Evolutionary conservation across 306 rosid genomes (phyloP).

Genomic region (Lathyrus tuberosus): DNA sequence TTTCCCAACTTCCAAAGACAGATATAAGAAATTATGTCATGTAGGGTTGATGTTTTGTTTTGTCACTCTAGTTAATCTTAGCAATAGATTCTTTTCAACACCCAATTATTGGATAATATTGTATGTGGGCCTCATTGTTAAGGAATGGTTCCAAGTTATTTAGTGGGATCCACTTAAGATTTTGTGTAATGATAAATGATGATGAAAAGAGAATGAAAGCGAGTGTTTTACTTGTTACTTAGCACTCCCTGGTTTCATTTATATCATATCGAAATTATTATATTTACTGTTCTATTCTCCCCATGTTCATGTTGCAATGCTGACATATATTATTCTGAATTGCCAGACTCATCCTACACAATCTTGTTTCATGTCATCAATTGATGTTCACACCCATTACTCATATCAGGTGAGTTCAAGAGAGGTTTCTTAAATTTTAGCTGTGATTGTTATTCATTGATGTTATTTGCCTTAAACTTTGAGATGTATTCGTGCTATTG

Average conservation of each 20-base stretch:
- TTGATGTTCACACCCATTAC: constrained; percentile 96
- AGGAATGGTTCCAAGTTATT: neutral
- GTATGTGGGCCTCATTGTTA: neutral
- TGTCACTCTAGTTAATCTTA: constrained; percentile 13
- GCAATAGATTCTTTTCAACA: neutral
- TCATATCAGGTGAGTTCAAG: constrained; percentile 82
- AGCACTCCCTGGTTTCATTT: constrained; percentile 19
- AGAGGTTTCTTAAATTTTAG: constrained; percentile 29
- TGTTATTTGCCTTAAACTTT: constrained; percentile 31
- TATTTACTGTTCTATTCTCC: constrained; percentile 5
- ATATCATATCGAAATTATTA: constrained; percentile 6
- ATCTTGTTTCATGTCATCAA: constrained; percentile 98
- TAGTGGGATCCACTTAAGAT: neutral
- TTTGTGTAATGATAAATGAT: neutral
- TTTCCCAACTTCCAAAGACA: neutral
- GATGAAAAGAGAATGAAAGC: neutral
- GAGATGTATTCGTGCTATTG: constrained; percentile 29
- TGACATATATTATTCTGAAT: constrained; percentile 37
- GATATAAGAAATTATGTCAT: neutral
- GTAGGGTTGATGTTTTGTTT: constrained; percentile 5
- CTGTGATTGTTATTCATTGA: constrained; percentile 20
- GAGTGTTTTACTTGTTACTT: neutral
- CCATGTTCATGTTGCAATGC: constrained; percentile 1
- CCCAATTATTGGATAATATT: constrained; percentile 1
- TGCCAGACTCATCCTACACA: constrained; percentile 96